Conservation (phyloP, 2,329 filamentous ascomycete genomes). For the Colletotrichum sojae region DNA sequence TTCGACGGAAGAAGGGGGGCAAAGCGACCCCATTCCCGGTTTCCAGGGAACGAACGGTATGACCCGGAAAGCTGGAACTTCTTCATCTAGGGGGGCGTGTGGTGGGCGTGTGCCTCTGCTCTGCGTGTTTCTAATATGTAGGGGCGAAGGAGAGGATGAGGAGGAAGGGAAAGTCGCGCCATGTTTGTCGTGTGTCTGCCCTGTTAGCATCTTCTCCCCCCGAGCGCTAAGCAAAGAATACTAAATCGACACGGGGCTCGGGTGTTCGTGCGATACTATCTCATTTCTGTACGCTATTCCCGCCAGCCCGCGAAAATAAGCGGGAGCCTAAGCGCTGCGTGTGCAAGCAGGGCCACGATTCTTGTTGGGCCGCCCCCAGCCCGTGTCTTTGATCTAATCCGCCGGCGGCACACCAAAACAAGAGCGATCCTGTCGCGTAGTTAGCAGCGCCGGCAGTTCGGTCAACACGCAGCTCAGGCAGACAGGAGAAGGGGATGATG, state of each 20-base stretch:
- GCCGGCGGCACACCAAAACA: constrained; percentile 23
- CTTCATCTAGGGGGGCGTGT: constrained; percentile 13
- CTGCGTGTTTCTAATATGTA: background rate
- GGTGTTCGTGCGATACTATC: constrained; percentile 15
- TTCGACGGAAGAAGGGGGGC: background rate
- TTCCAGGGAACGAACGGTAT: constrained; percentile 4
- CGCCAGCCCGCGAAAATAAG: background rate
- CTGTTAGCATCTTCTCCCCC: constrained; percentile 27
- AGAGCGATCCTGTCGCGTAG: constrained; percentile 21
- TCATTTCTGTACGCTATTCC: background rate
- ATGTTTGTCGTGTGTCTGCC: constrained; percentile 19
- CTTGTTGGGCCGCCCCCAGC: constrained; percentile 15
- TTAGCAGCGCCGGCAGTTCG: constrained; percentile 10
- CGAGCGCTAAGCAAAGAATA: constrained; percentile 1
- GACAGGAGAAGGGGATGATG: background rate
- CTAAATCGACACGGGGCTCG: constrained; percentile 35
- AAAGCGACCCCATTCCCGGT: constrained; percentile 7
- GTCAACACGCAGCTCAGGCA: background rate
- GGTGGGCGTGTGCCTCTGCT: constrained; percentile 2
- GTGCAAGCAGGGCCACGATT: constrained; percentile 7
- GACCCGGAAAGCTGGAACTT: constrained; percentile 31
- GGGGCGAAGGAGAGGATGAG: background rate
- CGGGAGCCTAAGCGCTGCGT: constrained; percentile 17
- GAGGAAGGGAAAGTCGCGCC: constrained; percentile 3
- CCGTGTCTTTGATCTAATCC: constrained; percentile 35